phyloP scores from a whole-genome alignment of 31 red algal genomes.

The Endocladia muricata region DNA sequence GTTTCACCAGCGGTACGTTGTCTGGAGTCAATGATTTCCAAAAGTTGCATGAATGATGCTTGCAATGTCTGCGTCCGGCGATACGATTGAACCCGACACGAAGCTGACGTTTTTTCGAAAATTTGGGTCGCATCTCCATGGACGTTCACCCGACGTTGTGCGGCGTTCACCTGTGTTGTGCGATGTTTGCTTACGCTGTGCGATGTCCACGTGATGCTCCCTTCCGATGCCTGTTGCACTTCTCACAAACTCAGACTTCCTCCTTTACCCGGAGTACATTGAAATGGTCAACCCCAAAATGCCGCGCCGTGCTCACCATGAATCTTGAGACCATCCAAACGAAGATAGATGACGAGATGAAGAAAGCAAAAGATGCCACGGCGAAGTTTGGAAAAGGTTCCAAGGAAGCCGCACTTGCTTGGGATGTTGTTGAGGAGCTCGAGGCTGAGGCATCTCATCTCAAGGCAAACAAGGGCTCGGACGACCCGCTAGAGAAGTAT shows the following conservation, averaged over 20 bases:
- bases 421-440: constrained; percentile 98
- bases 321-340: constrained; percentile 68
- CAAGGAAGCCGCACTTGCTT: constrained; percentile 89
- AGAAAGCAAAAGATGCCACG: constrained; percentile 75
- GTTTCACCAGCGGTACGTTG: constrained; percentile 13
- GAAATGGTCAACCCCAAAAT: constrained; percentile 6
- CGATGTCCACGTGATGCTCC: background rate
- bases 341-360: constrained; percentile 82
- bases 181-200: background rate
- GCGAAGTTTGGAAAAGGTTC: constrained; percentile 80
- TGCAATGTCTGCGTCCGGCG: too few species aligned
- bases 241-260: background rate
- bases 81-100: too few species aligned
- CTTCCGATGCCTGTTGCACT: background rate
- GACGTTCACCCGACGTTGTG: too few species aligned
- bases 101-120: too few species aligned
- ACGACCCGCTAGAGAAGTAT: constrained; percentile 91
- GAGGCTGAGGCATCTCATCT: constrained; percentile 93
- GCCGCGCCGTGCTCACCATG: constrained; percentile 51
- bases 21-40: too few species aligned
- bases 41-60: too few species aligned
- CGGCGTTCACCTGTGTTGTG: background rate
- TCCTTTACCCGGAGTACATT: background rate
- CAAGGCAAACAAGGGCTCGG: constrained; percentile 52
- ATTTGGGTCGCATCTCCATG: too few species aligned